Conservation (phyloP, 1,284 basidiomycete species). For the Fomitopsis palustris region DNA sequence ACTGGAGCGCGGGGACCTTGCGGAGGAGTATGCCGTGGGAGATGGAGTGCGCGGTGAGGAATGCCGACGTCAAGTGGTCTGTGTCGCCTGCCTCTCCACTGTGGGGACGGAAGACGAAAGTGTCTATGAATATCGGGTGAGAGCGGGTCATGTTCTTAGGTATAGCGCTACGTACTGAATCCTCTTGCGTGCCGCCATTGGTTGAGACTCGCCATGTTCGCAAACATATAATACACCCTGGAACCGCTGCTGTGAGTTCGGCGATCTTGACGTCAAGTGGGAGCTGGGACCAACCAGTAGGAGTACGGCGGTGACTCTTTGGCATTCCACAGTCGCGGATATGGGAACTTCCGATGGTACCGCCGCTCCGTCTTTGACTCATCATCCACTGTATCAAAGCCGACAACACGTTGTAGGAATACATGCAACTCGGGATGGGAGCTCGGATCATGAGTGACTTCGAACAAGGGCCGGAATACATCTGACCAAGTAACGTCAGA, state of each 20-base stretch:
- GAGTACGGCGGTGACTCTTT: constrained; percentile 91
- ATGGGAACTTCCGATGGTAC: constrained; percentile 94
- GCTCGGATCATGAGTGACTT: constrained; percentile 90
- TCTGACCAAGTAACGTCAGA: constrained; percentile 45
- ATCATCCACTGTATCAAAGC: constrained; percentile 97
- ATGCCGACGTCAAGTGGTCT: constrained; percentile 94
- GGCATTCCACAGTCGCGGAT: constrained; percentile 88
- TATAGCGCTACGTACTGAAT: constrained; percentile 70
- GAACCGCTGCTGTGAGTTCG: not conserved
- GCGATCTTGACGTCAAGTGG: not conserved
- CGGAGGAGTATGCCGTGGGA: constrained; percentile 97
- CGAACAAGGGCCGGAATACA: constrained; percentile 91
- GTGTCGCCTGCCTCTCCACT: constrained; percentile 98
- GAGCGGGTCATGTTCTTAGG: not conserved
- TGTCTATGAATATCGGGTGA: constrained; percentile 49
- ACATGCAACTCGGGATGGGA: constrained; percentile 94
- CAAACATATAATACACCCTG: constrained; percentile 98
- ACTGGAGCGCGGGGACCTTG: constrained; percentile 93
- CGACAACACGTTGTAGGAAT: constrained; percentile 93
- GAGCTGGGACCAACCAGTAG: constrained; percentile 63
- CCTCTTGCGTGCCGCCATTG: constrained; percentile 86
- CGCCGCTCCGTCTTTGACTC: constrained; percentile 94
- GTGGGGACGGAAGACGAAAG: constrained; percentile 96
- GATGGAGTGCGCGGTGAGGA: constrained; percentile 96
- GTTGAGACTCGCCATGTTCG: constrained; percentile 94